Base-by-base conservation (phyloP, 805 yeast genomes). In the Middelhovenomyces tepae region DNA sequence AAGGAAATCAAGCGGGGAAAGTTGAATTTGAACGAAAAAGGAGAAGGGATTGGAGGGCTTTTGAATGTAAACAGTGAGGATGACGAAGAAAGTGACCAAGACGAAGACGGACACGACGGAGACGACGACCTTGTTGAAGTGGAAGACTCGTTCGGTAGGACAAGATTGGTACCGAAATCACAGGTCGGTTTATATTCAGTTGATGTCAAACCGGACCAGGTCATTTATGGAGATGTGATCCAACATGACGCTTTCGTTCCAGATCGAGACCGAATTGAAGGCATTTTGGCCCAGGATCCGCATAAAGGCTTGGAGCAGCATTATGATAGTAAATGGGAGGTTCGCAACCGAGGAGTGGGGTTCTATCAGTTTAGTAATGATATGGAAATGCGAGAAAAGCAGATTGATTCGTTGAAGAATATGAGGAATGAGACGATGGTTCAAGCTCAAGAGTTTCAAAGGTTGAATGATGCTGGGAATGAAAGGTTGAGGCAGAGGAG, bases 61-160 rank as follows among this genome's bases (percentile, higher is more conserved):
- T 9, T 32, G 7, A 4, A 19, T 15, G 9, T 14, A 16, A 22
- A 14, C 7, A 21, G 25, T 21, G 34, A 22, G 11, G 4, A 9
- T 3, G 16, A 19, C 9, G 14, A 9, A 15, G 22, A 21, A 10
- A 16, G 17, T 11, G 31, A 22, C 17, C 13, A 9, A 4, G 35
- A 25, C 26, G 33, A 34, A 4, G 16, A 15, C 4, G 31, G 27
- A n/a, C 7, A 16, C 9, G 33, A 21, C 19, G 24, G 14, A 16
- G 45, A 34, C 4, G 31, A 34, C 9, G 43, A 42, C 16, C 14
- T 37, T 33, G 37, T 39, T 14, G 51, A 46, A 27, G 35, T 45
- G 10, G 38, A 25, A 7, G 52, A 47, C 33, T 36, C 40, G 25
- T 48, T 38, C 42, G 53, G 53, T 7, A 35, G 53, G 16, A 33